Percentiles rank a stretch among this genome's conserved stretches.
These are phyloP conservation scores for Capniomyces stellatus DNA, from an alignment of 371 early-diverging fungal genomes.

Conservation along the genomic window DNA sequence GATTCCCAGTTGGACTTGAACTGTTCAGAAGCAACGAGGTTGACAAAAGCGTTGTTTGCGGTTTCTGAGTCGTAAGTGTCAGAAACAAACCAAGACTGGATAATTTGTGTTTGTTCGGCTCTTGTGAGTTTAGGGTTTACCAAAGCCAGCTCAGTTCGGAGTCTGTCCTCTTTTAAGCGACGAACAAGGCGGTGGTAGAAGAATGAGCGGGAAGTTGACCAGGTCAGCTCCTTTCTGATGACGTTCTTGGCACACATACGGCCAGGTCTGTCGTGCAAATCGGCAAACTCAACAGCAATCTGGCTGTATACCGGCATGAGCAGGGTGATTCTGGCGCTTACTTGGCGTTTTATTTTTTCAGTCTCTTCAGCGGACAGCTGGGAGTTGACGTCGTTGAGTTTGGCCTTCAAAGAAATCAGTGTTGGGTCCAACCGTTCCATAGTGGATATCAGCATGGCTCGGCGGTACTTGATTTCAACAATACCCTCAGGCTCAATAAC, in stretches of 20 bases:
- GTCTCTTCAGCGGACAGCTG: conserved; percentile 25
- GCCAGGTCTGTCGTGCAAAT: conserved; percentile 91
- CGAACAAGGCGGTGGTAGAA: conserved; percentile 88
- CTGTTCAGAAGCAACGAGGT: neutral
- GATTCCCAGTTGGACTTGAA: conserved; percentile 25
- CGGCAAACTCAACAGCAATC: conserved; percentile 90
- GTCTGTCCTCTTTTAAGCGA: conserved; percentile 53
- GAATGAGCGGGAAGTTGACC: conserved; percentile 64
- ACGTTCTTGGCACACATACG: conserved; percentile 92
- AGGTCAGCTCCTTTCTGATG: conserved; percentile 60
- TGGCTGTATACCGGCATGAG: conserved; percentile 82
- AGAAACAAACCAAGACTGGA: conserved; percentile 38
- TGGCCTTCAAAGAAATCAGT: conserved; percentile 52
- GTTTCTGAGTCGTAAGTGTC: conserved; percentile 16
- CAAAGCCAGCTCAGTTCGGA: conserved; percentile 31
- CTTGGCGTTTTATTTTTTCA: conserved; percentile 39
- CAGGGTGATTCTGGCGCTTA: conserved; percentile 69
- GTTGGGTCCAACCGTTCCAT: conserved; percentile 78
- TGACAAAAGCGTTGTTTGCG: neutral
- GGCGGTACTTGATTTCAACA: conserved; percentile 97
- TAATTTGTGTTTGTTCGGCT: conserved; percentile 21
- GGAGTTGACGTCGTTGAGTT: conserved; percentile 10
- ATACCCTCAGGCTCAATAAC: conserved; percentile 97
- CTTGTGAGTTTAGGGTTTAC: conserved; percentile 24
- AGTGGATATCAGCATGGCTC: conserved; percentile 69